A percentile compares a stretch with the other conserved stretches of the same genome.
Conservation (phyloP, 2,329 filamentous ascomycete species). For the Penicillium sclerotiorum region DNA sequence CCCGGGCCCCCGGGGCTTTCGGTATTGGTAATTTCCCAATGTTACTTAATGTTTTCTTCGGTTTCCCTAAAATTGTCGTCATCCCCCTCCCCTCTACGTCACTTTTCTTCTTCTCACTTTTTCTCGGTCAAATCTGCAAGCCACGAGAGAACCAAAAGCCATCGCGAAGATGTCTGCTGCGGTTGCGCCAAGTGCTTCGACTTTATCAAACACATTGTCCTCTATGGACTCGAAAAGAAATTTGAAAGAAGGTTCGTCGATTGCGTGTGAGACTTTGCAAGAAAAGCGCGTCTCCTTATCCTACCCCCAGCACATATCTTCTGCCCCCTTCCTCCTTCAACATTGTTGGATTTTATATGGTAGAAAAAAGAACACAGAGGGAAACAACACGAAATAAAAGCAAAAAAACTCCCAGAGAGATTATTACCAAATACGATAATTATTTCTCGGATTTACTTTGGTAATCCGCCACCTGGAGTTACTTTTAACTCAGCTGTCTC, state of each 20-base stretch:
- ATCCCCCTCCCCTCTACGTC: conserved; percentile 40
- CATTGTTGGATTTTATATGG: no score
- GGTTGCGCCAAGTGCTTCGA: conserved; percentile 40
- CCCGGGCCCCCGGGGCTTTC: background rate
- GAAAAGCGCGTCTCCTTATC: conserved; percentile 17
- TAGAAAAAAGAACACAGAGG: background rate
- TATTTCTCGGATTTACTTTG: conserved; percentile 24
- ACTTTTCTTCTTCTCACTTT: conserved; percentile 34
- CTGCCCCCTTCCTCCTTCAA: background rate
- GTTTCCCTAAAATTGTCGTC: conserved; percentile 38
- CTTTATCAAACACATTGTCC: conserved; percentile 39
- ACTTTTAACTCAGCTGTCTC: conserved; percentile 28
- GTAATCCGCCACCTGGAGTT: conserved; percentile 35
- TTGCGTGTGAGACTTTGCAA: no score
- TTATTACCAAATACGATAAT: conserved; percentile 7
- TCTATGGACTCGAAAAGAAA: conserved; percentile 49
- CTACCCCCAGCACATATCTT: conserved; percentile 6
- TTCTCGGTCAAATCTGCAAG: conserved; percentile 18
- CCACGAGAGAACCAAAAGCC: conserved; percentile 10
- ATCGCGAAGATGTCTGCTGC: conserved; percentile 42
- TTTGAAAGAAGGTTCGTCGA: conserved; percentile 43
- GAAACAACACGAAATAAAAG: background rate
- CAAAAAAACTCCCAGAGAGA: background rate
- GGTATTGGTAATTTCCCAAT: background rate
- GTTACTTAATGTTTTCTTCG: conserved; percentile 17